These are phyloP conservation scores for Rhynchosporium agropyri DNA, from an alignment of 2,329 filamentous ascomycete genomes.

Conservation along the genomic window DNA sequence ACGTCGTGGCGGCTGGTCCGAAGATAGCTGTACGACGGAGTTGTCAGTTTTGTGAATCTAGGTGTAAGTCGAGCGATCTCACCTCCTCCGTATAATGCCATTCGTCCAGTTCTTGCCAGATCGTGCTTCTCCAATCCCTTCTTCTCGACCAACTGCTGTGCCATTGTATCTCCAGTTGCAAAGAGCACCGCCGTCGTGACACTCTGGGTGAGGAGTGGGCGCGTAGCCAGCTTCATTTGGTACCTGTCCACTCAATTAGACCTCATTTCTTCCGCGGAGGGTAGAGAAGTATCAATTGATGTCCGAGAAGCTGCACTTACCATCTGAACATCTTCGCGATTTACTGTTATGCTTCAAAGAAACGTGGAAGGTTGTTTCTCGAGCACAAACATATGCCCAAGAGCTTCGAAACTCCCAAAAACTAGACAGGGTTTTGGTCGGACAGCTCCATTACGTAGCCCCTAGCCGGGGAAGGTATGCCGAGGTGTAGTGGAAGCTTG, in stretches of 20 bases:
- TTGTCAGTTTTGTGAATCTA: constrained; percentile 12
- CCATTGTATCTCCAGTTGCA: constrained; percentile 85
- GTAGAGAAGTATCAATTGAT: not conserved
- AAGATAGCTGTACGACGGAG: constrained; percentile 56
- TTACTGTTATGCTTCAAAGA: not conserved
- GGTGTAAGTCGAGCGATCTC: constrained; percentile 39
- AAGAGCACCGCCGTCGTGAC: constrained; percentile 91
- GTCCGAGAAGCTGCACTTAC: constrained; percentile 27
- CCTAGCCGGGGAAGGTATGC: not conserved
- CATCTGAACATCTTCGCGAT: constrained; percentile 40
- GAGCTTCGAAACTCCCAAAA: constrained; percentile 10
- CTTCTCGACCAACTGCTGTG: constrained; percentile 88
- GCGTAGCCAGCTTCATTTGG: constrained; percentile 76
- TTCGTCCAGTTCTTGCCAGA: constrained; percentile 69
- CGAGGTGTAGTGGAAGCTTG: constrained; percentile 7
- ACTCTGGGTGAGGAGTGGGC: constrained; percentile 87
- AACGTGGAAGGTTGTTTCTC: not conserved
- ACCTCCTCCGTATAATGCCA: constrained; percentile 81
- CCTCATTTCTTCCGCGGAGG: not conserved
- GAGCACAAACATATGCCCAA: constrained; percentile 16
- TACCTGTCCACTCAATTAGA: constrained; percentile 62
- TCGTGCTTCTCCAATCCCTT: constrained; percentile 78
- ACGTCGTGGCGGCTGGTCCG: constrained; percentile 70
- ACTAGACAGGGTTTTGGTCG: constrained; percentile 3
- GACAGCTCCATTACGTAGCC: constrained; percentile 10